Evolutionary conservation across 2,329 filamentous ascomycete species (phyloP).

Genomic region (Eurotiales sp.): DNA sequence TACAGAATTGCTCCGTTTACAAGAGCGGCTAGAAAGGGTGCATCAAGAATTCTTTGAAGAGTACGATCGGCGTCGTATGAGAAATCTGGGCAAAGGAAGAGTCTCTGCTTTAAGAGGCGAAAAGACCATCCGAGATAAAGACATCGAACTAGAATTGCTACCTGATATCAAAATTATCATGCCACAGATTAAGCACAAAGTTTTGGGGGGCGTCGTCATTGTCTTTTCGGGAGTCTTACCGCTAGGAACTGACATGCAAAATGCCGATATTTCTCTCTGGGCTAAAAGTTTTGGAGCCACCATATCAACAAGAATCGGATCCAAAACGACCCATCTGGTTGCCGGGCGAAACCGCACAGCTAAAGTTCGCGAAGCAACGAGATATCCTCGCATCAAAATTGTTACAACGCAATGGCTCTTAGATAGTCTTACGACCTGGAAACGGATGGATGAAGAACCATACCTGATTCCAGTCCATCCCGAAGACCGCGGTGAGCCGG

Average conservation of each 20-base stretch:
- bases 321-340: conserved; percentile 49
- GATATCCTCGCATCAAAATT: conserved; percentile 77
- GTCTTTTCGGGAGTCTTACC: conserved; percentile 91
- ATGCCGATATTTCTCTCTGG: conserved; percentile 83
- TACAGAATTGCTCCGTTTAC: conserved; percentile 71
- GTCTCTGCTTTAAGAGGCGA: conserved; percentile 50
- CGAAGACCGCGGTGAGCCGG: conserved; percentile 54
- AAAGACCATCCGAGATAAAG: conserved; percentile 40
- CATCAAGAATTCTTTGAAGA: conserved; percentile 79
- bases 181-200: conserved; percentile 70
- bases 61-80: conserved; percentile 60
- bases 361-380: conserved; percentile 83
- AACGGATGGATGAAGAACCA: conserved; percentile 69
- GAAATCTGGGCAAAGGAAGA: conserved; percentile 41
- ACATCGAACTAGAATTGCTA: conserved; percentile 57
- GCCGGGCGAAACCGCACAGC: conserved; percentile 68
- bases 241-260: conserved; percentile 71
- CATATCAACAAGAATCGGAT: conserved; percentile 44
- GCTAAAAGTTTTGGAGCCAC: conserved; percentile 78
- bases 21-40: conserved; percentile 69
- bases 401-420: conserved; percentile 88
- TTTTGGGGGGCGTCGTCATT: conserved; percentile 71
- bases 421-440: conserved; percentile 81
- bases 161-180: conserved; percentile 87
- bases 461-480: conserved; percentile 76